Evolutionary conservation across 2,329 filamentous ascomycete species (phyloP), one percentile per base, ranked within the genome.

Genomic region (Monilinia fructigena): DNA sequence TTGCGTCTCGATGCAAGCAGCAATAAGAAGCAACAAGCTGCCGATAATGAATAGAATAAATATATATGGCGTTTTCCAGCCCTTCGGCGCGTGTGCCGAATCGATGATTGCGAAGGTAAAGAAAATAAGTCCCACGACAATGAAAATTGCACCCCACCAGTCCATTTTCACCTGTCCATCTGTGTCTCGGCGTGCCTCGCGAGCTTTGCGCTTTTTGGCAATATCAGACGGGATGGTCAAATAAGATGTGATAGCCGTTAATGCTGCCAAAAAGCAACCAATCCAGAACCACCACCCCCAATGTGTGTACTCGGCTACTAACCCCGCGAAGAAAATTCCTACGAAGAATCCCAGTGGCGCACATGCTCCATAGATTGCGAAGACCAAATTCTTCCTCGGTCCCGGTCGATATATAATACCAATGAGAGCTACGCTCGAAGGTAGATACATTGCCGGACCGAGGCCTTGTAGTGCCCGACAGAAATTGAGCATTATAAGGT

Each of bases 21-120:
- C 86, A 0, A 79, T 77, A 1, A 77, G 78, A 1, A 95, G 79
- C 10, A 89, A 76, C 0, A 91, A 66, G 7, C 83, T 77, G 0
- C 91, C 91, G 1, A 89, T 50, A 3, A 87, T 78, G 56, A 94
- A 83, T 0, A 86, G 85, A 12, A 87, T 79, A 52, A 85, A 84
- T 48, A 94, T 87, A 70, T 92, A 92, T 1, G 89, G 88, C 0
- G 88, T 91, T n/a, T 77, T 80, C 90, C 91, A 94, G 1, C 88
- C 85, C 3, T 86, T 75, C 0, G 87, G 83, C 0, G 89, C 89
- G 75, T 91, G 86, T 0, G 87, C 84, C 10, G 87, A 88, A 58
- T 92, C 88, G 0, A 90, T 93, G 62, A 95, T 84, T 0, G 90
- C 89, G 72, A 88, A 94, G 0, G 92, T 88, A 69, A 92, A 80